A percentile compares a stretch with the other conserved stretches of the same genome.
Evolutionary conservation across 1,284 basidiomycete species (phyloP).

Genomic region (Afroboletus lepidellus): DNA sequence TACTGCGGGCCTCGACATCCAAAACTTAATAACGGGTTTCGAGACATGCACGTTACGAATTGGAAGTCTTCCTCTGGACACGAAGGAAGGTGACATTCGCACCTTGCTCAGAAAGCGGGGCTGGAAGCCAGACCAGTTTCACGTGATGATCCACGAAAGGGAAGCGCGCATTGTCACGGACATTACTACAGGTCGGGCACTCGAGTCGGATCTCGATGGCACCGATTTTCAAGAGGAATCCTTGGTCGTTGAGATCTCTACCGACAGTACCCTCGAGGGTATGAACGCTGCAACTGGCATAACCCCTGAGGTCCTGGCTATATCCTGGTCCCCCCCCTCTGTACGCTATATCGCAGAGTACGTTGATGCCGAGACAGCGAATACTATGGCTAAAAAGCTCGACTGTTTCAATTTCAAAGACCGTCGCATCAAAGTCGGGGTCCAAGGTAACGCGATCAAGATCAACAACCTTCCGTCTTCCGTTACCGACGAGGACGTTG

Average conservation of each 20-base stretch:
- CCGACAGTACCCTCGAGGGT: slow-evolving; percentile 35
- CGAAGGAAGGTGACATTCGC: slow-evolving; percentile 38
- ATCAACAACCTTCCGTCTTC: slow-evolving; percentile 25
- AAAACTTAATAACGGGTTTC: slow-evolving; percentile 44
- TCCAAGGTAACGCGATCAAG: slow-evolving; percentile 34
- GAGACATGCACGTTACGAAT: slow-evolving; percentile 47
- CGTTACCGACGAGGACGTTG: slow-evolving; percentile 23
- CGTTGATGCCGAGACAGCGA: slow-evolving; percentile 17
- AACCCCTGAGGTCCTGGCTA: slow-evolving; percentile 37
- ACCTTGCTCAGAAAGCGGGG: slow-evolving; percentile 41
- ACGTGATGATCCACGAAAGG: slow-evolving; percentile 32
- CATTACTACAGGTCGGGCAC: slow-evolving; percentile 35
- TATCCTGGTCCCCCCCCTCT: slow-evolving; percentile 46
- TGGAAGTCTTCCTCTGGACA: slow-evolving; percentile 40
- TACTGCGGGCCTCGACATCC: slow-evolving; percentile 45
- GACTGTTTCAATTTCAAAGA: slow-evolving; percentile 37
- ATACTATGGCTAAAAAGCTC: slow-evolving; percentile 31
- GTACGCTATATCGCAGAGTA: slow-evolving; percentile 41
- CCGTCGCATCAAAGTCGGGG: slow-evolving; percentile 41
- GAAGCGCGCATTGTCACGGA: slow-evolving; percentile 43
- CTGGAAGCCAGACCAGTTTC: slow-evolving; percentile 33
- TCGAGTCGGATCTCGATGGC: slow-evolving; percentile 43
- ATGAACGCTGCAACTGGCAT: slow-evolving; percentile 38
- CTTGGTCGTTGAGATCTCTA: slow-evolving; percentile 39
- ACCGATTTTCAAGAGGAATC: slow-evolving; percentile 43